Evolutionary conservation across 495 filamentous ascomycete genomes (phyloP), one percentile per base, ranked within the genome.

Genomic region (Penicillium diatomitis): DNA sequence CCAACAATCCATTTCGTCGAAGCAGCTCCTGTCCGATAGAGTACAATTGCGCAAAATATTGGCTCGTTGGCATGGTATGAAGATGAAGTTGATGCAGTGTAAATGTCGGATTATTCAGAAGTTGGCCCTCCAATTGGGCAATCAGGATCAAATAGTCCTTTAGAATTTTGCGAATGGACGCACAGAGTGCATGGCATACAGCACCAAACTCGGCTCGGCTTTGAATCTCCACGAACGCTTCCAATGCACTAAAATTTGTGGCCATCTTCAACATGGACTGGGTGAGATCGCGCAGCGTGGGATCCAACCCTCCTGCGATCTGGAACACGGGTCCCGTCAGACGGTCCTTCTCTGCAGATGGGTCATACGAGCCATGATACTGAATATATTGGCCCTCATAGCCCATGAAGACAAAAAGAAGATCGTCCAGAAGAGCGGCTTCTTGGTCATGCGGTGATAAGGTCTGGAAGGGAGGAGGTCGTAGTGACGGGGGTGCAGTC

Each of bases 371-470:
- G 47, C 81, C 81, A 35, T 75, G 74, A 55, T 88, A 97, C 50
- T 90, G 88, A 54, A 97, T 86, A 64, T 96, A 96, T 64, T 95
- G 89, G 30, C 92, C 92, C 68, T 98, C 92, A 52, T 88, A 94
- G n/a, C 92, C 92, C 91, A 97, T 96, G 54, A 96, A 91, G 3
- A 94, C 89, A 63, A 89, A 96, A 33, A 96, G 64, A 20, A 98
- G 68, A 57, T 98, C 92, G 54, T 96, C 90, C 44, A 97, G 68
- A 8, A 97, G 85, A 3, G 81, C 85, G 8, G 78, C 77, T 66
- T 98, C 92, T 61, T 98, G 92, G 6, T 73, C 79, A 49, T 92
- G 84, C 20, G 88, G 67, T 2, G 86, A 78, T 50, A 96, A 67
- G 43, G 85, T 77, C 47, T 80, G 74, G 4, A 97, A 74, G 28